phyloP scores from a whole-genome alignment of 139 green algal genomes.

The Asterochloris sp. region DNA sequence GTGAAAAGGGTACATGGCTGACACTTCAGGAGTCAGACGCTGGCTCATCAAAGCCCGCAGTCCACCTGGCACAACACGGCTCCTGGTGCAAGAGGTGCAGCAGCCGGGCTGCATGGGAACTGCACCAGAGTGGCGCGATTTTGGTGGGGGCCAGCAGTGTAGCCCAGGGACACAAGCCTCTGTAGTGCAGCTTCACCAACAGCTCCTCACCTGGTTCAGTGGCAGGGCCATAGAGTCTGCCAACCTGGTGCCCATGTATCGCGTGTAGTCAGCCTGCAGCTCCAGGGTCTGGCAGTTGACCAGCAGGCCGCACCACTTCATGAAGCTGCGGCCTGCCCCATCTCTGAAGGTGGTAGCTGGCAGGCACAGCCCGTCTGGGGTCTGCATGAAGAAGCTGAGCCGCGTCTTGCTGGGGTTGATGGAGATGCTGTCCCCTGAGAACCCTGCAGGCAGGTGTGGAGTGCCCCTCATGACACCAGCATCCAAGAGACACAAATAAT shows the following conservation, averaged over 20 bases:
- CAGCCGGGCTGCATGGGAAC: no score
- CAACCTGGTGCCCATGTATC: constrained; percentile 61
- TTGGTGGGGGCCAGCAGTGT: no score
- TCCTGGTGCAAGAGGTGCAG: no score
- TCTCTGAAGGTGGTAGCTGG: constrained; percentile 1
- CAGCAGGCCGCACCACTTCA: constrained; percentile 89
- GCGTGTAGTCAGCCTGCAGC: constrained; percentile 84
- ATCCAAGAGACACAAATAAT: not conserved
- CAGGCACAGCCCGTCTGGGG: not conserved
- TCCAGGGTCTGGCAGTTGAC: constrained; percentile 72
- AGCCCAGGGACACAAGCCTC: not conserved
- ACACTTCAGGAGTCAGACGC: no score
- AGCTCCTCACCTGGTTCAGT: constrained; percentile 13
- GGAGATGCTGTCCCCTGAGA: constrained; percentile 60
- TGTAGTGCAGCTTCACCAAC: not conserved
- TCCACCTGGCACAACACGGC: no score
- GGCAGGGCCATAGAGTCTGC: constrained; percentile 59
- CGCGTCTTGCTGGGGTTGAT: constrained; percentile 85
- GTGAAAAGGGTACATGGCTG: no score
- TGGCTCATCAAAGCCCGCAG: no score
- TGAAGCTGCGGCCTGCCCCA: constrained; percentile 40
- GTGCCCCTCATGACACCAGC: not conserved
- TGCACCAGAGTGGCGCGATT: no score
- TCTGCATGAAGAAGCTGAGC: constrained; percentile 18
- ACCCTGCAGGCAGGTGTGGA: constrained; percentile 37